Conservation (phyloP, 495 filamentous ascomycete species). For the Cryomyces minteri region DNA sequence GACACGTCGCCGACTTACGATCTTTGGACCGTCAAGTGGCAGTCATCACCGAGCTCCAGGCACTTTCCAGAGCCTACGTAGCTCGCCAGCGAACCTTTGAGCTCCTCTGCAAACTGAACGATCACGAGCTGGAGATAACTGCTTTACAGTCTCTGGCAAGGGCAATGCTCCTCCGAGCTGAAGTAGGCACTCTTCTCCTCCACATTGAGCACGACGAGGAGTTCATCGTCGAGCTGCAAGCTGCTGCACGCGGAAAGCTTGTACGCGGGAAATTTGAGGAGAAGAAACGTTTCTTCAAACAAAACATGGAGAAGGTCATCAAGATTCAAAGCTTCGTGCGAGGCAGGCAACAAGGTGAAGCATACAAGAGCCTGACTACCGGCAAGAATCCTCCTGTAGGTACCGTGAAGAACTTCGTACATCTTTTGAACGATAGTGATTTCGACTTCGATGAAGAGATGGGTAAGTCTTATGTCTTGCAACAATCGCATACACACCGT, state of each 20-base stretch:
- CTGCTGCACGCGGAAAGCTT: slow-evolving; percentile 51
- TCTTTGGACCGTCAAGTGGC: slow-evolving; percentile 38
- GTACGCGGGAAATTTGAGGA: slow-evolving; percentile 61
- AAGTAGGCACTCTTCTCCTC: slow-evolving; percentile 48
- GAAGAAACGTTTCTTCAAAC: slow-evolving; percentile 71
- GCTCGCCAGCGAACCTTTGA: slow-evolving; percentile 31
- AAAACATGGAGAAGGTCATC: slow-evolving; percentile 98
- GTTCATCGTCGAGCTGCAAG: slow-evolving; percentile 52
- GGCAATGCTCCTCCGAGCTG: slow-evolving; percentile 57
- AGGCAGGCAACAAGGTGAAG: slow-evolving; percentile 85
- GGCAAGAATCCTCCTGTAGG: slow-evolving; percentile 97
- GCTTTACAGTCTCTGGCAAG: slow-evolving; percentile 55
- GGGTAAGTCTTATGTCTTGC: slow-evolving; percentile 9
- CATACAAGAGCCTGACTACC: slow-evolving; percentile 86
- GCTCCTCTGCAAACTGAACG: slow-evolving; percentile 37
- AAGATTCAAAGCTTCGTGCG: slow-evolving; percentile 96
- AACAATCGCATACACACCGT: background rate
- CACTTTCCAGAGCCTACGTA: slow-evolving; percentile 43
- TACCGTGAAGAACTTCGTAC: slow-evolving; percentile 93
- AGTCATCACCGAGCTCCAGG: slow-evolving; percentile 48
- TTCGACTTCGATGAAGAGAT: slow-evolving; percentile 99
- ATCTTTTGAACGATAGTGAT: slow-evolving; percentile 92
- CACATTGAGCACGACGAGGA: slow-evolving; percentile 73
- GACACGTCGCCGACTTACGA: slow-evolving; percentile 28
- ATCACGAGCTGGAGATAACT: slow-evolving; percentile 36